Evolutionary conservation across 2,329 filamentous ascomycete species (phyloP).

Genomic region (Pyrenochaeta sp.): DNA sequence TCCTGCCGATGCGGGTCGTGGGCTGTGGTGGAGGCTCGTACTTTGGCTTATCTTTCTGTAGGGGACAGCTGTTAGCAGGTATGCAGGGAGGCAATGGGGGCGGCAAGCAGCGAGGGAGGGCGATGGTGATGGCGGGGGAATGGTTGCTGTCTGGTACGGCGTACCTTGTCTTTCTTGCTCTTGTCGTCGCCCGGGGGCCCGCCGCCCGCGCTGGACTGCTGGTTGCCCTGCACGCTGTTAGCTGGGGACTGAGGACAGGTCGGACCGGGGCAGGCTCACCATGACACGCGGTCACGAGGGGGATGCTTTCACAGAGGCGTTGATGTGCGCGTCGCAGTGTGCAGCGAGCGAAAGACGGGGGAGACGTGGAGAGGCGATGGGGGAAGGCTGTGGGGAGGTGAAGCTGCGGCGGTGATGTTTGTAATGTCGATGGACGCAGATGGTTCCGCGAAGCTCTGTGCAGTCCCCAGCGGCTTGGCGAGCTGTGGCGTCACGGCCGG

Average conservation of each 20-base stretch:
- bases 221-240: slow-evolving; percentile 69
- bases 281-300: slow-evolving; percentile 36
- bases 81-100: slow-evolving; percentile 10
- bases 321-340: neutral
- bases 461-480: slow-evolving; percentile 21
- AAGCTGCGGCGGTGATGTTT: slow-evolving; percentile 34
- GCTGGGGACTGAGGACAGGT: slow-evolving; percentile 43
- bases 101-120: no score
- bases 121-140: no score
- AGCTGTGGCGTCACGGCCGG: slow-evolving; percentile 32
- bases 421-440: slow-evolving; percentile 40
- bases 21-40: slow-evolving; percentile 98
- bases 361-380: slow-evolving; percentile 6
- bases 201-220: slow-evolving; percentile 82
- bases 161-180: slow-evolving; percentile 83
- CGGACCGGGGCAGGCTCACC: slow-evolving; percentile 36
- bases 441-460: slow-evolving; percentile 32
- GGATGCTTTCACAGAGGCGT: neutral
- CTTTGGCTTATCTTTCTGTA: slow-evolving; percentile 98
- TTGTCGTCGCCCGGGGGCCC: slow-evolving; percentile 74
- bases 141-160: slow-evolving; percentile 4
- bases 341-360: slow-evolving; percentile 1
- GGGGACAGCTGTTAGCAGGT: slow-evolving; percentile 21
- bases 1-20: slow-evolving; percentile 94
- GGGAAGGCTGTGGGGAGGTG: slow-evolving; percentile 24